Conservation (phyloP, 441 rosid species). For the Adansonia gregorii region DNA sequence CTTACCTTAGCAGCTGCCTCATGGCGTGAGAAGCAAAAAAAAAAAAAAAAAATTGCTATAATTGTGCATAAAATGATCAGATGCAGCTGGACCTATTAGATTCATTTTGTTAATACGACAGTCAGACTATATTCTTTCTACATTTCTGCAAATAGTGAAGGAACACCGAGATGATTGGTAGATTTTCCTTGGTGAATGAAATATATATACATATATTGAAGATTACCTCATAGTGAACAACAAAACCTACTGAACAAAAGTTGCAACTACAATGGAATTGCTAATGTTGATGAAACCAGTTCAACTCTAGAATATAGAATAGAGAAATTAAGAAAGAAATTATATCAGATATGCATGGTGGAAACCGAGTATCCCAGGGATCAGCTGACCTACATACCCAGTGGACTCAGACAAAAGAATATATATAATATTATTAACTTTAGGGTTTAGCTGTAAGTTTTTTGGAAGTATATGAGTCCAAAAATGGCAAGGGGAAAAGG, state of each 20-base stretch:
- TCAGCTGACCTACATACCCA: constrained; percentile 23
- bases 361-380: neutral
- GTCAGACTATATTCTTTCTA: neutral
- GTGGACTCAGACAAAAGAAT: neutral
- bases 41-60: neutral
- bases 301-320: neutral
- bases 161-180: neutral
- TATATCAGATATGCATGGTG: constrained; percentile 2
- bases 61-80: neutral
- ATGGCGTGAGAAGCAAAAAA: neutral
- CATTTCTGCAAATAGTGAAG: constrained; percentile 9
- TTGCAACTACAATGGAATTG: constrained; percentile 6
- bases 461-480: constrained; percentile 28
- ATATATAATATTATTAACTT: neutral
- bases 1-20: neutral
- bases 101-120: neutral
- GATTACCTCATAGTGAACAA: neutral
- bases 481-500: constrained; percentile 44
- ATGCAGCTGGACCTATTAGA: neutral
- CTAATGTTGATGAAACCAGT: neutral
- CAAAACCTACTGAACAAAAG: neutral
- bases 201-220: neutral
- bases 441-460: constrained; percentile 38
- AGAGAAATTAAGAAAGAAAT: neutral
- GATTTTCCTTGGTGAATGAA: neutral